Evolutionary conservation across 495 filamentous ascomycete genomes (phyloP), one percentile per base, ranked within the genome.

Genomic region (Xylaria longipes): DNA sequence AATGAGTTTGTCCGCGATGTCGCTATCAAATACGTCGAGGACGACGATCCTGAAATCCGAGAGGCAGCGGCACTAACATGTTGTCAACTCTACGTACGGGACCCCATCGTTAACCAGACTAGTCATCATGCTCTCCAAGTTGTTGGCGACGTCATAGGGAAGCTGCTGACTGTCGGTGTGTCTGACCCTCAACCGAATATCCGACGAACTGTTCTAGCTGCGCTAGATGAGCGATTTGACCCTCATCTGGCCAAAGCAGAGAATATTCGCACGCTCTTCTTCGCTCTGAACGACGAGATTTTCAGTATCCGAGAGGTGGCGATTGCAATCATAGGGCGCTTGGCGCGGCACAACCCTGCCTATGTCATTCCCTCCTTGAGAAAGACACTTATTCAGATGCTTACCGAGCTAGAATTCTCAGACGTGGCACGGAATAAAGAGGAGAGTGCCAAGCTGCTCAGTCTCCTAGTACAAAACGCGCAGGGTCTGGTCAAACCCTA

Each of bases 1-100:
- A 99, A 99, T 74, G 96, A 99, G 75, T 99, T 99, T 72, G 96
- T 98, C 50, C 93, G 96, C 33, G 96, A 99, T 79, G 96, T 98
- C 67, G 97, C 97, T 6, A 97, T 99, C 76, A 95, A 94, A 79
- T 99, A 97, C 72, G 95, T 98, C 64, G 95, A 98, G 76, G 95
- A 95, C 69, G 94, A 97, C 71, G 97, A 97, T 76, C 89, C 93
- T 0, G 93, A 97, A 70, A 97, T 98, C 67, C 91, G 96, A 69
- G 95, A 97, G 79, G 95, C 95, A 15, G 94, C 96, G 15, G 95
- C 97, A 41, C 86, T 99, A 69, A 99, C 97, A 31, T 98, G 97
- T 81, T 99, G 96, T 77, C 96, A 99, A 75, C 88, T 99, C 50
- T 97, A 98, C 76, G 93, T 98, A 12, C 89, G 92, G 70, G 96